Conservation (phyloP, 805 yeast genomes). For the Kuraishia cidri region DNA sequence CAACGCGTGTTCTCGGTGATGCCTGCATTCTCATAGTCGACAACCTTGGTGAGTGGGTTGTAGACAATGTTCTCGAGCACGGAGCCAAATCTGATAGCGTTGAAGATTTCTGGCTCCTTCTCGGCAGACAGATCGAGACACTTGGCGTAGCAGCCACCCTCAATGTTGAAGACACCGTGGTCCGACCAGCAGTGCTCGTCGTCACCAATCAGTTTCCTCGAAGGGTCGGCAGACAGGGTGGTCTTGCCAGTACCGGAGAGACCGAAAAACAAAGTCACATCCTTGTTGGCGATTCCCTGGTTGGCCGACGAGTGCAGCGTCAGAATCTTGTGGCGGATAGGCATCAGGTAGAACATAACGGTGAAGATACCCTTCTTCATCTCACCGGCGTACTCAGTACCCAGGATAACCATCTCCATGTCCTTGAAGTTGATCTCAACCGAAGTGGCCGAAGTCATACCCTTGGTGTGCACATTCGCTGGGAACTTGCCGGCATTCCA, state of each 20-base stretch:
- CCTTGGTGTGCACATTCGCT: constrained; percentile 91
- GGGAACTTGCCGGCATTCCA: constrained; percentile 99
- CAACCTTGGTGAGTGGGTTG: constrained; percentile 69
- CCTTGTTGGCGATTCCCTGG: constrained; percentile 75
- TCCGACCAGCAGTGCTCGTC: constrained; percentile 99
- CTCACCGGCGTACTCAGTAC: constrained; percentile 99
- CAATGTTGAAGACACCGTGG: constrained; percentile 96
- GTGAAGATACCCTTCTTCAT: constrained; percentile 99
- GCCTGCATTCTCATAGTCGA: constrained; percentile 73
- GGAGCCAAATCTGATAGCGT: constrained; percentile 91
- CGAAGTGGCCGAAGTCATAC: constrained; percentile 94
- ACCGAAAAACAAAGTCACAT: constrained; percentile 94
- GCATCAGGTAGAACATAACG: constrained; percentile 98
- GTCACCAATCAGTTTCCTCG: constrained; percentile 91
- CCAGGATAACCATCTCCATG: constrained; percentile 98
- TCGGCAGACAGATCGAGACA: constrained; percentile 83
- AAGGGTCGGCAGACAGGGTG: constrained; percentile 92
- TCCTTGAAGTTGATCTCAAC: constrained; percentile 94
- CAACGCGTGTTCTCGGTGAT: constrained; percentile 98
- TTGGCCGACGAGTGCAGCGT: constrained; percentile 94
- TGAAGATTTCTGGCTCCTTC: constrained; percentile 96
- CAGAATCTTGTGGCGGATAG: constrained; percentile 81
- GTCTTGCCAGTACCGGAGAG: constrained; percentile 98
- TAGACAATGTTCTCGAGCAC: constrained; percentile 90
- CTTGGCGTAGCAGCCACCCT: constrained; percentile 99